Conservation (phyloP, 495 filamentous ascomycete genomes). For the Lasiosphaeriaceae sp. region DNA sequence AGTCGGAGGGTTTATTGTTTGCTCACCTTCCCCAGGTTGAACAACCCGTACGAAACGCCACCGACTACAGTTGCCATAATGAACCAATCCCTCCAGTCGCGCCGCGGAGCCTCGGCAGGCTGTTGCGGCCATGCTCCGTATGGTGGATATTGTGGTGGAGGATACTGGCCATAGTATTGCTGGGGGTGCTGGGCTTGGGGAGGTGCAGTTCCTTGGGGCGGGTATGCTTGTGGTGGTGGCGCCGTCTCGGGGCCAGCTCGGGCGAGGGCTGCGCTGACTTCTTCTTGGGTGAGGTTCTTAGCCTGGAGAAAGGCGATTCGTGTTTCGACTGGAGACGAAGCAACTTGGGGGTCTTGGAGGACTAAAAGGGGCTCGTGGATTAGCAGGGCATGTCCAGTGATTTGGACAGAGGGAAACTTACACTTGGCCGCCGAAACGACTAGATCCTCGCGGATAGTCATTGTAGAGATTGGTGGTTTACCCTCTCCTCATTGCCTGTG, state of each 20-base stretch:
- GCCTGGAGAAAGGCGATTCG: constrained; percentile 89
- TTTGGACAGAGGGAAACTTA: constrained; percentile 41
- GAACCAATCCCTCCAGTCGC: constrained; percentile 98
- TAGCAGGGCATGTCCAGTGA: not conserved
- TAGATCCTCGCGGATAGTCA: constrained; percentile 82
- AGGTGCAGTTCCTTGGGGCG: constrained; percentile 37
- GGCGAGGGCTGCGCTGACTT: constrained; percentile 80
- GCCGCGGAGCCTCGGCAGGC: constrained; percentile 62
- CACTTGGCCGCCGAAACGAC: constrained; percentile 65
- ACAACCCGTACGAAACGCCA: constrained; percentile 82
- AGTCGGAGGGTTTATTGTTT: not conserved
- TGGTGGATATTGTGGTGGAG: constrained; percentile 52
- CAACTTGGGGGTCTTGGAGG: constrained; percentile 86
- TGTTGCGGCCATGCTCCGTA: constrained; percentile 63
- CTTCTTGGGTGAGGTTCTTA: constrained; percentile 95
- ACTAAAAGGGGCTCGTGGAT: constrained; percentile 51
- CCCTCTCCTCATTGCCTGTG: not conserved
- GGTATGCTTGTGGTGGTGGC: constrained; percentile 48
- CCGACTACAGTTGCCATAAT: constrained; percentile 92
- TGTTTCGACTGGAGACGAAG: constrained; percentile 88
- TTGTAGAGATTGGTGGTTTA: constrained; percentile 30
- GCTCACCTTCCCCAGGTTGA: constrained; percentile 73
- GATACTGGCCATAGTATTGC: constrained; percentile 66
- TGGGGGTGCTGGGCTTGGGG: constrained; percentile 41
- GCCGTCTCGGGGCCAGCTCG: constrained; percentile 58